phyloP scores from a whole-genome alignment of 192 early-diverging fungal genomes.

The Geranomyces michiganensis region DNA sequence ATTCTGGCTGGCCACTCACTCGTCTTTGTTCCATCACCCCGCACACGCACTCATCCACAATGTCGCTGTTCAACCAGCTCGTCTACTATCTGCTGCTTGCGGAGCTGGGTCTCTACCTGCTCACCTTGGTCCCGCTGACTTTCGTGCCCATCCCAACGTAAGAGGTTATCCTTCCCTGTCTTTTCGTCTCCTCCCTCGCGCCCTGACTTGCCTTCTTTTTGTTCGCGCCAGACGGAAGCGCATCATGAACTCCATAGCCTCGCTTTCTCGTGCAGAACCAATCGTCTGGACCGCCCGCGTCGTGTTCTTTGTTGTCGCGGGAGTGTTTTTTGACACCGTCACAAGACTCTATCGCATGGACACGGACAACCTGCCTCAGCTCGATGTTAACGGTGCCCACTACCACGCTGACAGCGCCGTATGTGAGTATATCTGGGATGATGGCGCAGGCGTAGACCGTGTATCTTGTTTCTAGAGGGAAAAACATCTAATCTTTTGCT shows the following conservation, averaged over 20 bases:
- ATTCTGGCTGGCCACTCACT: too few species aligned
- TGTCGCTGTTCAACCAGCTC: conserved; percentile 47
- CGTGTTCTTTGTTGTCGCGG: conserved; percentile 45
- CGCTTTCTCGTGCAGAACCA: conserved; percentile 36
- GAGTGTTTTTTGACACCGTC: conserved; percentile 54
- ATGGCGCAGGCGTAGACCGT: too few species aligned
- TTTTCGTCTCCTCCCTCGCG: too few species aligned
- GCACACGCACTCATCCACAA: too few species aligned
- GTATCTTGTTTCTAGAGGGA: too few species aligned
- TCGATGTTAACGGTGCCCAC: too few species aligned
- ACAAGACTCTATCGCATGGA: conserved; percentile 44
- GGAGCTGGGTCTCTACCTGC: conserved; percentile 47
- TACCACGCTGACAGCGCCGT: neutral
- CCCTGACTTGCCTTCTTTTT: neutral
- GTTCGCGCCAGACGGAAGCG: conserved; percentile 36
- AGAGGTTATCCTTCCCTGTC: neutral
- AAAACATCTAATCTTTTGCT: too few species aligned
- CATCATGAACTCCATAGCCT: conserved; percentile 36
- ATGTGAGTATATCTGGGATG: too few species aligned
- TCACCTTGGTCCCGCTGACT: conserved; percentile 45
- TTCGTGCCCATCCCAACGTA: conserved; percentile 47
- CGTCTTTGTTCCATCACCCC: too few species aligned
- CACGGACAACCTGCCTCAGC: conserved; percentile 11
- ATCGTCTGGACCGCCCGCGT: conserved; percentile 47
- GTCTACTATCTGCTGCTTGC: conserved; percentile 43